Conservation (phyloP, 257 asterid genomes). For the Salvia miltiorrhiza region DNA sequence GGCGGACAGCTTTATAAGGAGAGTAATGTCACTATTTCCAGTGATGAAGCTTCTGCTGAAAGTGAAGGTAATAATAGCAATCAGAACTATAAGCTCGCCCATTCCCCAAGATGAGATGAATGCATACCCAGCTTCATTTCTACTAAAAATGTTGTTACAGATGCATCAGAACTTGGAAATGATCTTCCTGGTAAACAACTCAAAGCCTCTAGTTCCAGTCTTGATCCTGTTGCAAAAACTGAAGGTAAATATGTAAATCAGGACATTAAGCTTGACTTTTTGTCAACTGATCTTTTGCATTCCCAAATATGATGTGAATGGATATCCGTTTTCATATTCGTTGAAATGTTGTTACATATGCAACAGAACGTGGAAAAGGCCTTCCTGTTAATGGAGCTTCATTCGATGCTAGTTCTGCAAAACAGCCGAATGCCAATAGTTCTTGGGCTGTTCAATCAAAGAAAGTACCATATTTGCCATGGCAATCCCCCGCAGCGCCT, state of each 20-base stretch:
- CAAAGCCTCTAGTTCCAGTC: conserved; percentile 21
- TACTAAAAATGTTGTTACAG: conserved; percentile 33
- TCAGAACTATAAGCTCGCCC: conserved; percentile 11
- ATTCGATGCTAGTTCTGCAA: conserved; percentile 22
- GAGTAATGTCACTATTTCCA: conserved; percentile 24
- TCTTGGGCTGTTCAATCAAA: conserved; percentile 25
- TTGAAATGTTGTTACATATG: conserved; percentile 32
- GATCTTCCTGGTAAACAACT: conserved; percentile 22
- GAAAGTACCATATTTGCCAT: conserved; percentile 32
- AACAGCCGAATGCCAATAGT: conserved; percentile 20
- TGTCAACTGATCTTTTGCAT: conserved; percentile 4
- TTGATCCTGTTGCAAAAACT: conserved; percentile 30
- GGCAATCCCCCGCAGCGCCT: conserved; percentile 28
- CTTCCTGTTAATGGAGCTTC: conserved; percentile 22
- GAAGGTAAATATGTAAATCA: conserved; percentile 25
- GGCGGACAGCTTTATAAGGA: conserved; percentile 28
- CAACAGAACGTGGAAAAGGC: conserved; percentile 36
- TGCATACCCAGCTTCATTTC: conserved; percentile 24
- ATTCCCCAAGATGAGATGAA: conserved; percentile 15
- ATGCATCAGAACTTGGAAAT: conserved; percentile 32
- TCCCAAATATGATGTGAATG: conserved; percentile 20
- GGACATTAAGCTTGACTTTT: conserved; percentile 11
- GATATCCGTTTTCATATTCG: conserved; percentile 20
- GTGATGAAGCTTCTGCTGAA: conserved; percentile 33
- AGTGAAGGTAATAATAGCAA: conserved; percentile 25